Conservation (phyloP, 1,284 basidiomycete genomes). For the Malassezia vespertilionis region DNA sequence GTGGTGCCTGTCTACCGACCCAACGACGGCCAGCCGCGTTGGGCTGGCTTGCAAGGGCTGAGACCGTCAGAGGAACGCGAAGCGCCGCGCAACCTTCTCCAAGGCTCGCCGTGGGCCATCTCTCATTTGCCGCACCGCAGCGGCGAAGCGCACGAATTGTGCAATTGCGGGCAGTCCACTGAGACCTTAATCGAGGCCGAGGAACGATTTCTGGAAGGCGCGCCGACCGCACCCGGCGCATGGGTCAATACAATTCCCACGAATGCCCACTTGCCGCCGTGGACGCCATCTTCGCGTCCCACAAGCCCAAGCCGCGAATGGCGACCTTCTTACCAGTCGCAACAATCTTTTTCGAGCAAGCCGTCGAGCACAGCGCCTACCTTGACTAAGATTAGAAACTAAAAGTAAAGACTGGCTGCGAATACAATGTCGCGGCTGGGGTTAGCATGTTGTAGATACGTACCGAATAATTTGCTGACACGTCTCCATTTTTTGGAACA, state of each 20-base stretch:
- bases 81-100: constrained; percentile 31
- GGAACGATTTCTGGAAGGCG: constrained; percentile 35
- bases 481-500: constrained; percentile 96
- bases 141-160: constrained; percentile 34
- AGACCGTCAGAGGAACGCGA: constrained; percentile 9
- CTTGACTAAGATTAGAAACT: too few relatives aligned
- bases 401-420: constrained; percentile 42
- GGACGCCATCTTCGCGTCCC: constrained; percentile 35
- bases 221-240: constrained; percentile 38
- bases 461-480: constrained; percentile 69
- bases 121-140: constrained; percentile 35
- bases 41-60: background rate
- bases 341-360: background rate
- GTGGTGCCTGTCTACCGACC: constrained; percentile 8
- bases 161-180: constrained; percentile 40
- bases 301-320: constrained; percentile 23
- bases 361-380: too few relatives aligned
- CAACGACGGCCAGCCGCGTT: constrained; percentile 2
- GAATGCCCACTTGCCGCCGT: constrained; percentile 29
- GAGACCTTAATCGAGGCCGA: constrained; percentile 39
- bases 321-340: background rate
- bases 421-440: constrained; percentile 38
- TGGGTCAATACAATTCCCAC: constrained; percentile 27
- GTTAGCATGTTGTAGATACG: background rate
- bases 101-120: constrained; percentile 38